Conservation (phyloP, 805 yeast genomes). For the Tetrapisispora taiwanensis region DNA sequence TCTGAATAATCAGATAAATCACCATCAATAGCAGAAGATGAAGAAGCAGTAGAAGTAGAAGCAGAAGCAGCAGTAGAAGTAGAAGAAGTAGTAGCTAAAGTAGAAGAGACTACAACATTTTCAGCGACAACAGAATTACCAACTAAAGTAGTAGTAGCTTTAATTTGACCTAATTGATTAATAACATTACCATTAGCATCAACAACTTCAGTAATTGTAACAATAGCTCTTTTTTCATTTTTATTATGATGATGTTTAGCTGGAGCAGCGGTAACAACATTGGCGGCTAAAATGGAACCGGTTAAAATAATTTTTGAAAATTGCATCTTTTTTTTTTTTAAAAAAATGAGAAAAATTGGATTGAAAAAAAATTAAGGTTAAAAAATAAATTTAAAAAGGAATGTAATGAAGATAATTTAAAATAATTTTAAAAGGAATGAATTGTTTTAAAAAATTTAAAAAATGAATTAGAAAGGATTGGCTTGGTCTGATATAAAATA, state of each 20-base stretch:
- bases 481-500: neutral
- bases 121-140: slow-evolving; percentile 20
- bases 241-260: slow-evolving; percentile 19
- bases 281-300: slow-evolving; percentile 12
- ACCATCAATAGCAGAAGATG: slow-evolving; percentile 35
- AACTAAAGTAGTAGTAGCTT: slow-evolving; percentile 19
- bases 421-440: neutral
- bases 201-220: slow-evolving; percentile 27
- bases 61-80: slow-evolving; percentile 16
- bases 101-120: slow-evolving; percentile 16
- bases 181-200: slow-evolving; percentile 24
- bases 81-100: slow-evolving; percentile 13
- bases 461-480: neutral
- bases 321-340: slow-evolving; percentile 1
- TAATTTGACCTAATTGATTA: slow-evolving; percentile 13
- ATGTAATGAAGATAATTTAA: too few relatives aligned
- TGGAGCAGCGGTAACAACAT: slow-evolving; percentile 17
- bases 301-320: slow-evolving; percentile 1
- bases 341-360: neutral
- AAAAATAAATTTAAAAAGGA: too few relatives aligned
- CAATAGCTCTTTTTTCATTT: slow-evolving; percentile 24
- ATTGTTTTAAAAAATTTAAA: neutral
- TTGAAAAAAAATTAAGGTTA: neutral
- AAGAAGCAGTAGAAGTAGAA: slow-evolving; percentile 19
- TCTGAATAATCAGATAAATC: slow-evolving; percentile 45